Conservation (phyloP, 345 rosid genomes). For the Arabidopsis arenosa region DNA sequence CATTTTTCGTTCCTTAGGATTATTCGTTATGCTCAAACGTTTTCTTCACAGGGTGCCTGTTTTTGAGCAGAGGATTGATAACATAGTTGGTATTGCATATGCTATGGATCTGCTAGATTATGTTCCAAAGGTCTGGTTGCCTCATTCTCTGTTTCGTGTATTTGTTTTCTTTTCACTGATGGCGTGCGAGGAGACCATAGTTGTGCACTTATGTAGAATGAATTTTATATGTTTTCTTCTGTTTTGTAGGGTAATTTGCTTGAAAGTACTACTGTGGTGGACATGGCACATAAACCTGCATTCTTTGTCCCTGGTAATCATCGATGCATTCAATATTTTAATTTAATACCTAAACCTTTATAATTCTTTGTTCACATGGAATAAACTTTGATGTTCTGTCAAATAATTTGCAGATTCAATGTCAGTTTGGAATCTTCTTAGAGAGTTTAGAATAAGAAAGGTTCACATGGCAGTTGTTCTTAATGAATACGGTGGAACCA, state of each 20-base stretch:
- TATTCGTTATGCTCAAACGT: slow-evolving; percentile 35
- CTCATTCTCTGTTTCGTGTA: slow-evolving; percentile 26
- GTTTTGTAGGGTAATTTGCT: slow-evolving; percentile 94
- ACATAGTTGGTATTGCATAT: slow-evolving; percentile 92
- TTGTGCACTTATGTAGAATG: slow-evolving; percentile 52
- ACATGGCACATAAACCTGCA: slow-evolving; percentile 97
- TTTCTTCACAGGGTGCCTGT: slow-evolving; percentile 81
- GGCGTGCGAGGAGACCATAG: slow-evolving; percentile 47
- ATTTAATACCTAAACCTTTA: not conserved
- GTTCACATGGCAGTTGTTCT: slow-evolving; percentile 99
- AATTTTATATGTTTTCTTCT: slow-evolving; percentile 48
- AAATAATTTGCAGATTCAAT: slow-evolving; percentile 76
- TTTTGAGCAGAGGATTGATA: slow-evolving; percentile 96
- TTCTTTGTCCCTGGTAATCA: slow-evolving; percentile 88
- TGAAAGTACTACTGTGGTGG: slow-evolving; percentile 78
- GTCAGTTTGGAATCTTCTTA: slow-evolving; percentile 99
- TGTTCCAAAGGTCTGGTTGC: slow-evolving; percentile 74
- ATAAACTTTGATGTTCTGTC: slow-evolving; percentile 19
- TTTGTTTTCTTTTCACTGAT: slow-evolving; percentile 44
- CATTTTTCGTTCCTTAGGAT: not conserved
- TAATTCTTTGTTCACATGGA: not conserved
- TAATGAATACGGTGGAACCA: slow-evolving; percentile 95
- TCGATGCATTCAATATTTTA: not conserved
- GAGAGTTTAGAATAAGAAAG: slow-evolving; percentile 96
- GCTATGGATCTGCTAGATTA: slow-evolving; percentile 97